Conservation (phyloP, 2,329 filamentous ascomycete genomes). For the Microdochium paspali region DNA sequence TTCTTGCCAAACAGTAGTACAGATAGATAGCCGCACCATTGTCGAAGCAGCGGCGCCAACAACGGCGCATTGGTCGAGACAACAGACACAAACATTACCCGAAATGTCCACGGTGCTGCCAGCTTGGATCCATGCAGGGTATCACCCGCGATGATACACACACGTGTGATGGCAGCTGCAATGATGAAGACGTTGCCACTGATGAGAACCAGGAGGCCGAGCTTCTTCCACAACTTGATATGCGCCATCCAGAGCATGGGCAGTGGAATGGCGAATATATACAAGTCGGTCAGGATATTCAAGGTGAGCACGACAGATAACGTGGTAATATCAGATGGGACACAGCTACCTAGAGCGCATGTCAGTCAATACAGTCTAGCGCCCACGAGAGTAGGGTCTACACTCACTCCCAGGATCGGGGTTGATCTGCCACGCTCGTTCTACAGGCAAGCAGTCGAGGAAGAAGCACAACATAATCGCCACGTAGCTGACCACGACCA, state of each 20-base stretch:
- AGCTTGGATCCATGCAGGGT: neutral
- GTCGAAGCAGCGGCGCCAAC: constrained; percentile 6
- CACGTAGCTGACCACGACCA: constrained; percentile 35
- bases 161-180: constrained; percentile 3
- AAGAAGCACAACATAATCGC: constrained; percentile 38
- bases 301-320: constrained; percentile 6
- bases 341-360: constrained; percentile 3
- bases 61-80: constrained; percentile 8
- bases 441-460: constrained; percentile 41
- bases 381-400: neutral
- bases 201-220: constrained; percentile 7
- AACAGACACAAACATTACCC: constrained; percentile 7
- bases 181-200: constrained; percentile 9
- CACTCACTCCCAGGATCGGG: constrained; percentile 45
- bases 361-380: neutral
- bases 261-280: constrained; percentile 8
- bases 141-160: neutral
- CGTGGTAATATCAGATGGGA: neutral
- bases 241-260: constrained; percentile 10
- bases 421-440: constrained; percentile 48
- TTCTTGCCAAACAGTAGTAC: neutral
- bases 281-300: constrained; percentile 8
- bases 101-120: constrained; percentile 4
- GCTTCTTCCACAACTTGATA: constrained; percentile 11
- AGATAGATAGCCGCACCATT: neutral